phyloP scores from a whole-genome alignment of 192 early-diverging fungal species.

The Obelidium mucronatum region DNA sequence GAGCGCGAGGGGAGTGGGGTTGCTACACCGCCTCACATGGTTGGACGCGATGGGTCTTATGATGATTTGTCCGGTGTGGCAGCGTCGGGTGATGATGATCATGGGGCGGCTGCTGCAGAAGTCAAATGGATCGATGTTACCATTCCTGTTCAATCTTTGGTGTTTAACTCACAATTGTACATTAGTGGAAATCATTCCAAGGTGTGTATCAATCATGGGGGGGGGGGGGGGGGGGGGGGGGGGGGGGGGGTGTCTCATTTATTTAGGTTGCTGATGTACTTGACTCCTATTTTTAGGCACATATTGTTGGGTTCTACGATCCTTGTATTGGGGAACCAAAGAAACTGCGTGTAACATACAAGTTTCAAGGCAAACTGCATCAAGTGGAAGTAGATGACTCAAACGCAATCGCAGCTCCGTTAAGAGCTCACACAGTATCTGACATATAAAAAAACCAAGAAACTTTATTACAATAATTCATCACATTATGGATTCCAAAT shows the following conservation, averaged over 20 bases:
- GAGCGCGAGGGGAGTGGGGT: neutral
- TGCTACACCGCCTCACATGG: conserved; percentile 15
- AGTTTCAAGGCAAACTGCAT: conserved; percentile 82
- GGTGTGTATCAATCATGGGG: no score
- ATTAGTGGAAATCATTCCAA: conserved; percentile 89
- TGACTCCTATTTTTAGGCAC: conserved; percentile 57
- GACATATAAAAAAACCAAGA: neutral
- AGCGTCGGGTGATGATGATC: conserved; percentile 18
- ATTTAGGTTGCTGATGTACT: conserved; percentile 2
- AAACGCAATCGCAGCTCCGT: conserved; percentile 80
- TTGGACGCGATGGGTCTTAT: conserved; percentile 33
- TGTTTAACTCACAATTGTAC: conserved; percentile 85
- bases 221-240: no score
- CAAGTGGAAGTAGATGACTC: conserved; percentile 81
- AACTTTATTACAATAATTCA: no score
- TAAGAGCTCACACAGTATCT: conserved; percentile 56
- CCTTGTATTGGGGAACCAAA: conserved; percentile 91
- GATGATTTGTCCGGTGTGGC: no score
- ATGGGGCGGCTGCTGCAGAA: neutral
- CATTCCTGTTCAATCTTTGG: conserved; percentile 82
- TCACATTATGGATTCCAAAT: no score
- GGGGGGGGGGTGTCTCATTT: no score
- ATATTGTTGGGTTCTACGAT: conserved; percentile 94
- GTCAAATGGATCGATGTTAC: conserved; percentile 80
- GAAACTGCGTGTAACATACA: conserved; percentile 83